Evolutionary conservation across 768 basidiomycete species (phyloP).

Genomic region (Pholiota molesta): DNA sequence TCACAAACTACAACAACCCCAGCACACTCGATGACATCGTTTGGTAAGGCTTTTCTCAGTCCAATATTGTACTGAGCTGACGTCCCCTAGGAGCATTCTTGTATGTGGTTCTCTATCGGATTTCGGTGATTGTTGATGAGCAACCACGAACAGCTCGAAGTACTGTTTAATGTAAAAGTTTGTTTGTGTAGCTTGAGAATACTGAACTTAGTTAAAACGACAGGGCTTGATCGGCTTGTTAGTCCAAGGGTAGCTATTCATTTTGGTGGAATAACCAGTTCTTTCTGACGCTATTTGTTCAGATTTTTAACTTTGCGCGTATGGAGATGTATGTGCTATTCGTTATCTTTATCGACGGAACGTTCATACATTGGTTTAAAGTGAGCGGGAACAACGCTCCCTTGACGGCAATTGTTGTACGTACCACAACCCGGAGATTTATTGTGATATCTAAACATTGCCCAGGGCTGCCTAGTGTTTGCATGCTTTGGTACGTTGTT

Average conservation of each 20-base stretch:
- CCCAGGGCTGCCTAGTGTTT: conserved; percentile 44
- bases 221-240: conserved; percentile 58
- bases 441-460: not conserved
- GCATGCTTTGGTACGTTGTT: conserved; percentile 50
- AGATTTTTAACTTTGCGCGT: conserved; percentile 49
- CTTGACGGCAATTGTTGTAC: conserved; percentile 46
- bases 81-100: conserved; percentile 48
- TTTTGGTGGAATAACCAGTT: not conserved
- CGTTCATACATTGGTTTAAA: conserved; percentile 36
- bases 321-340: conserved; percentile 41
- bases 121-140: not conserved
- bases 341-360: not conserved
- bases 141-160: conserved; percentile 45
- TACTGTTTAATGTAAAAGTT: conserved; percentile 53
- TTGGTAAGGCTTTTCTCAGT: conserved; percentile 39
- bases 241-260: conserved; percentile 47
- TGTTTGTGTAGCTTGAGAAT: not conserved
- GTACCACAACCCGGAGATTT: conserved; percentile 12
- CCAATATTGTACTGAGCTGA: not conserved
- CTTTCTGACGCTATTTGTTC: conserved; percentile 1
- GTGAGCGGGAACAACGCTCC: conserved; percentile 52
- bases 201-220: not conserved
- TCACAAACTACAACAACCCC: conserved; percentile 53
- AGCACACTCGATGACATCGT: conserved; percentile 41
- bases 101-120: conserved; percentile 29